Percentiles rank a stretch among this genome's conserved stretches.
Conservation (phyloP, 2,329 filamentous ascomycete genomes). For the Scytalidium sp. region DNA sequence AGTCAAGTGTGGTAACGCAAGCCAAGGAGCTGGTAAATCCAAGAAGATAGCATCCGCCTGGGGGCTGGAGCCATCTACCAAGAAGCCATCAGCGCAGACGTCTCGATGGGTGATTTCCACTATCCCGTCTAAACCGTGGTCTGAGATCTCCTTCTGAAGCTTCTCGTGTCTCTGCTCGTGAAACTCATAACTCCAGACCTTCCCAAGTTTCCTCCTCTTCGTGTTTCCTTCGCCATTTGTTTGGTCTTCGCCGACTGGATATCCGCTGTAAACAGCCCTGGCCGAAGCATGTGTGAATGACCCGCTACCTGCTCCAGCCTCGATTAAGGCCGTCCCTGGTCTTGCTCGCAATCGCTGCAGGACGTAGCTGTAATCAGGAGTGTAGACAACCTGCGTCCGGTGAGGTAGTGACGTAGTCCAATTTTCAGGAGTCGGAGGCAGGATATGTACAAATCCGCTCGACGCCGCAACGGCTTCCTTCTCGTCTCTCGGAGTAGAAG, state of each 20-base stretch:
- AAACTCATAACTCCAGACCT: constrained; percentile 81
- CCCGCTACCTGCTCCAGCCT: constrained; percentile 78
- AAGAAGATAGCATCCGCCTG: constrained; percentile 72
- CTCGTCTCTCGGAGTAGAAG: constrained; percentile 27
- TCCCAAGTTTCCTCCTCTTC: constrained; percentile 48
- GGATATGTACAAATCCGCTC: constrained; percentile 73
- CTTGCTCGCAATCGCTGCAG: constrained; percentile 72
- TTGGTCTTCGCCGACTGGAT: constrained; percentile 39
- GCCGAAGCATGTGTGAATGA: constrained; percentile 80
- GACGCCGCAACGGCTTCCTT: constrained; percentile 52
- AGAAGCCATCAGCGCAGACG: constrained; percentile 74
- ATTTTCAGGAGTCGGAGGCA: constrained; percentile 76
- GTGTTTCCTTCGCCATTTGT: constrained; percentile 24
- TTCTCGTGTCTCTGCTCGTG: constrained; percentile 70
- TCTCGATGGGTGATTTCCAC: constrained; percentile 76
- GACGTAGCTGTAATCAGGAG: constrained; percentile 82
- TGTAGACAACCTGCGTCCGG: constrained; percentile 83
- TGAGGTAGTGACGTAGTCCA: constrained; percentile 81
- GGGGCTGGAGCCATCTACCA: constrained; percentile 53
- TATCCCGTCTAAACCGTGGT: constrained; percentile 62
- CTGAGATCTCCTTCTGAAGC: constrained; percentile 65
- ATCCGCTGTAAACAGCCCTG: constrained; percentile 73
- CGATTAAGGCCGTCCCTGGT: constrained; percentile 71
- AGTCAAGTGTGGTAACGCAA: constrained; percentile 73
- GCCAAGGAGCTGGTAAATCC: constrained; percentile 79